A percentile compares a stretch with the other conserved stretches of the same genome.
phyloP scores from a whole-genome alignment of 805 yeast genomes.

The Dipodascopsis uninucleata region DNA sequence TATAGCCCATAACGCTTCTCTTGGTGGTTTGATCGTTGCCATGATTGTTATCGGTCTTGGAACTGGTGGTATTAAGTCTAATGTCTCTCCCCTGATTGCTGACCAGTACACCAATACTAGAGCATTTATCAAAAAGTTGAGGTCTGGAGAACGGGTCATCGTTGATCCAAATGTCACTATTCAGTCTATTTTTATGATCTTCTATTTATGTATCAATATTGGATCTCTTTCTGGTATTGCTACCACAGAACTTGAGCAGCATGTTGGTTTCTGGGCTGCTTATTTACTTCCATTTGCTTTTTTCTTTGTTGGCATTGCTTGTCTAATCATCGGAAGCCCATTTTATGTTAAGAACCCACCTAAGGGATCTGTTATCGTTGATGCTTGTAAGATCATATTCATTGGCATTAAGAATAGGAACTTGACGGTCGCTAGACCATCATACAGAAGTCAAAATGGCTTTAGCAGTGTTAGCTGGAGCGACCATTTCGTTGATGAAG shows the following conservation, averaged over 20 bases:
- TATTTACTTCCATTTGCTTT: constrained; percentile 61
- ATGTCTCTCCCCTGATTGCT: constrained; percentile 71
- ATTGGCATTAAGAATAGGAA: constrained; percentile 48
- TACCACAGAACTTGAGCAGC: constrained; percentile 65
- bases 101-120: constrained; percentile 63
- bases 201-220: constrained; percentile 70
- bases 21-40: constrained; percentile 59
- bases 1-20: constrained; percentile 47
- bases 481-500: constrained; percentile 72
- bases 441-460: constrained; percentile 46
- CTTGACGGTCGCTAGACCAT: constrained; percentile 57
- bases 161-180: constrained; percentile 66
- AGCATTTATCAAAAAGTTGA: constrained; percentile 55
- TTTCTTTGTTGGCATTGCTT: constrained; percentile 56
- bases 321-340: constrained; percentile 52
- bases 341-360: constrained; percentile 58
- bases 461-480: constrained; percentile 48
- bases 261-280: constrained; percentile 63
- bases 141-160: constrained; percentile 64
- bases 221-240: constrained; percentile 75
- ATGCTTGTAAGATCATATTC: constrained; percentile 47
- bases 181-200: constrained; percentile 70
- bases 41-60: constrained; percentile 66
- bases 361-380: constrained; percentile 56
- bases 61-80: constrained; percentile 78